Conservation (phyloP, 2,329 filamentous ascomycete species). For the Microdochium trichocladiopsis region DNA sequence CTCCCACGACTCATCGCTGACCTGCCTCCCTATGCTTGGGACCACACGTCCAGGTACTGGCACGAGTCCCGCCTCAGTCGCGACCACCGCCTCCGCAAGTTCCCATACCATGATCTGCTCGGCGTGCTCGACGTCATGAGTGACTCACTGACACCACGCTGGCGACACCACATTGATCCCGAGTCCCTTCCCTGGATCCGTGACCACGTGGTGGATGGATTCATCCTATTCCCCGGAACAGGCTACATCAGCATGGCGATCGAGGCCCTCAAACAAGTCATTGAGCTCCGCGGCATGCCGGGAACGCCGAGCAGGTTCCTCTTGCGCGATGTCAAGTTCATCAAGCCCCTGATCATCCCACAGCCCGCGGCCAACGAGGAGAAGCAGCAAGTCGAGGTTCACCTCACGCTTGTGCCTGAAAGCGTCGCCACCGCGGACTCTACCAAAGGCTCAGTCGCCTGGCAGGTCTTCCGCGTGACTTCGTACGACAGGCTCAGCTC, state of each 20-base stretch:
- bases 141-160: not conserved
- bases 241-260: not conserved
- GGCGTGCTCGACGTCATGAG: not conserved
- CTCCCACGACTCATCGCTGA: not conserved
- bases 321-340: not conserved
- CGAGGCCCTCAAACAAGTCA: not conserved
- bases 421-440: not conserved
- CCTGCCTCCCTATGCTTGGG: not conserved
- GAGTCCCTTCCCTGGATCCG: not conserved
- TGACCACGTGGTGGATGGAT: not conserved
- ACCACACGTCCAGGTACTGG: not conserved
- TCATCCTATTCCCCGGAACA: not conserved
- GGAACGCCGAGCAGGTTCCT: not conserved
- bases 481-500: not conserved
- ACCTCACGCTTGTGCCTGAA: not conserved
- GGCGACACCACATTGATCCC: not conserved
- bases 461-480: not conserved
- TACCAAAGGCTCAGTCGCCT: not conserved
- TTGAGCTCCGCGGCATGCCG: not conserved
- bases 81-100: not conserved
- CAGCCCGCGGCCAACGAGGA: not conserved
- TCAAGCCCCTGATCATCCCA: not conserved
- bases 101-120: not conserved
- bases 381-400: not conserved
- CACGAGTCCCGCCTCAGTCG: not conserved